phyloP scores from a whole-genome alignment of 306 rosid genomes.

The Cucurbita pepo region DNA sequence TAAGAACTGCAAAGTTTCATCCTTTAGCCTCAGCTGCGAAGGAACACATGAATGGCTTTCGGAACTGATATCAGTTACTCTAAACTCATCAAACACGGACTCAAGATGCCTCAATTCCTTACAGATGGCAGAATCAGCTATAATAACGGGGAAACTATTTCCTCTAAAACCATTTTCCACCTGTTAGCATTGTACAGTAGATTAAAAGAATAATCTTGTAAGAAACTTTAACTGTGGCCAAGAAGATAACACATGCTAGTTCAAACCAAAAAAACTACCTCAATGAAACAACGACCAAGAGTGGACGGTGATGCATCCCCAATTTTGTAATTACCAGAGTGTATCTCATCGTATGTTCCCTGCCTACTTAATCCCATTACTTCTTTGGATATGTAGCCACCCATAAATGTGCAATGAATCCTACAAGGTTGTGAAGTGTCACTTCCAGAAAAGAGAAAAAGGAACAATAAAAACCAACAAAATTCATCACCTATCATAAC shows the following conservation, averaged over 20 bases:
- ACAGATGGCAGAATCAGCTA: slow-evolving; percentile 70
- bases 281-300: slow-evolving; percentile 78
- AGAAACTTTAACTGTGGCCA: background rate
- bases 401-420: slow-evolving; percentile 65
- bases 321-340: slow-evolving; percentile 39
- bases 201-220: background rate
- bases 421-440: slow-evolving; percentile 26
- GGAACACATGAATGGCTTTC: slow-evolving; percentile 29
- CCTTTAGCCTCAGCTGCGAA: slow-evolving; percentile 46
- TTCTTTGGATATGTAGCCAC: slow-evolving; percentile 49
- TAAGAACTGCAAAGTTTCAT: slow-evolving; percentile 58
- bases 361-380: slow-evolving; percentile 23
- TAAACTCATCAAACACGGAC: slow-evolving; percentile 40
- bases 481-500: slow-evolving; percentile 4
- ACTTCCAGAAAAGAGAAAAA: background rate
- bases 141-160: slow-evolving; percentile 63
- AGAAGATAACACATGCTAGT: background rate
- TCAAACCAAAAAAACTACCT: slow-evolving; percentile 28
- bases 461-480: background rate
- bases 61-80: slow-evolving; percentile 27
- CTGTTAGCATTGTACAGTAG: slow-evolving; percentile 25
- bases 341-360: slow-evolving; percentile 48
- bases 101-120: slow-evolving; percentile 56
- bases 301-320: slow-evolving; percentile 36
- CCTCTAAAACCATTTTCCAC: slow-evolving; percentile 89